phyloP scores from a whole-genome alignment of 495 filamentous ascomycete species.

The Tuber magnatum region DNA sequence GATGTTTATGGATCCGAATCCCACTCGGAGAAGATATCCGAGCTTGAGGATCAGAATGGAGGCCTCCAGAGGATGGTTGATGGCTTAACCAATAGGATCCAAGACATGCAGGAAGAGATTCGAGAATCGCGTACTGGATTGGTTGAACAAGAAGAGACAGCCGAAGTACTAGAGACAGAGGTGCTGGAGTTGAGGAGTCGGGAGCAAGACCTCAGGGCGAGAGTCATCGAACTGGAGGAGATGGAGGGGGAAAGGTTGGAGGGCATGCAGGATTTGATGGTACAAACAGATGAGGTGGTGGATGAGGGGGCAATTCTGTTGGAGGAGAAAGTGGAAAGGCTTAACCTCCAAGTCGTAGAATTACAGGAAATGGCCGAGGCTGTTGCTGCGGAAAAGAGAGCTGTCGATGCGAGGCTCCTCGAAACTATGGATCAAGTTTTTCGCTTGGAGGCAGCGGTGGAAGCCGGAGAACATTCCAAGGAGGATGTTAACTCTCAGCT shows the following conservation, averaged over 20 bases:
- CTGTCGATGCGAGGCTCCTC: slow-evolving; percentile 6
- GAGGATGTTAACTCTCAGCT: slow-evolving; percentile 14
- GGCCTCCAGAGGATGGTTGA: slow-evolving; percentile 24
- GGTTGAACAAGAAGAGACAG: slow-evolving; percentile 13
- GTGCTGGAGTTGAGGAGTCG: slow-evolving; percentile 18
- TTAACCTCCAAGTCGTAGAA: slow-evolving; percentile 25
- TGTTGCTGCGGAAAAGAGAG: slow-evolving; percentile 16
- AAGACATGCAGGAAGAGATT: slow-evolving; percentile 27
- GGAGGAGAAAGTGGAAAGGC: slow-evolving; percentile 17
- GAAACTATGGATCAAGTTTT: slow-evolving; percentile 13
- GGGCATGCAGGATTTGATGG: slow-evolving; percentile 17
- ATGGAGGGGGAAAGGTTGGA: slow-evolving; percentile 37
- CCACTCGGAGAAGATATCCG: slow-evolving; percentile 9
- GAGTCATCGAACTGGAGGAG: slow-evolving; percentile 31
- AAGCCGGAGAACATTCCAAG: slow-evolving; percentile 17
- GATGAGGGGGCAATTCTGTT: slow-evolving; percentile 26
- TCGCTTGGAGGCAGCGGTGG: slow-evolving; percentile 18
- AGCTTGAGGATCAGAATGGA: slow-evolving; percentile 30
- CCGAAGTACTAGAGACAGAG: slow-evolving; percentile 18
- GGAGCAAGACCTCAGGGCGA: slow-evolving; percentile 18
- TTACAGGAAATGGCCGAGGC: slow-evolving; percentile 26
- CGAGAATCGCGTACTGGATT: slow-evolving; percentile 15
- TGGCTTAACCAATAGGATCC: slow-evolving; percentile 16
- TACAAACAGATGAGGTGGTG: slow-evolving; percentile 34
- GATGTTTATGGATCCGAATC: slow-evolving; percentile 6